Evolutionary conservation across 129 eudicot genomes (phyloP).

Genomic region (Centrapalus pauciflorus): DNA sequence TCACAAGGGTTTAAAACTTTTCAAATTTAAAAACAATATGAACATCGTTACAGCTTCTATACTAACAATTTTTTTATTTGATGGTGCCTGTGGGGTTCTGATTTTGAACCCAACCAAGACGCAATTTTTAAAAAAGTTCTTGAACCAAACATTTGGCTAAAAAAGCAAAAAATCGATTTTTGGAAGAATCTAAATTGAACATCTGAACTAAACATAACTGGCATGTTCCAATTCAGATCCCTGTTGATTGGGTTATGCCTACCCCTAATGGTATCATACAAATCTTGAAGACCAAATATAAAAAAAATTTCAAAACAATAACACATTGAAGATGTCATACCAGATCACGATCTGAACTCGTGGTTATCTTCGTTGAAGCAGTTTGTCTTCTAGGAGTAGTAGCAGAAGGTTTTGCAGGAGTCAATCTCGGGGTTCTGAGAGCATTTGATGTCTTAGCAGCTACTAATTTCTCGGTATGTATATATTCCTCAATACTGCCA

Average conservation of each 20-base stretch:
- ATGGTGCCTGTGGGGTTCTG: too few species aligned
- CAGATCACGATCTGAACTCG: constrained; percentile 53
- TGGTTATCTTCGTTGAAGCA: constrained; percentile 45
- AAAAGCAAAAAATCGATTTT: too few species aligned
- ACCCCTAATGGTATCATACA: background rate
- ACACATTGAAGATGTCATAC: too few species aligned
- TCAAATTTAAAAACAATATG: background rate
- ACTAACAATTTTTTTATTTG: too few species aligned
- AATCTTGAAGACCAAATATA: background rate
- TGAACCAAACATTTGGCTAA: too few species aligned
- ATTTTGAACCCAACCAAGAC: too few species aligned
- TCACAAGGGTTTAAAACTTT: background rate
- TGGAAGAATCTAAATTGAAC: too few species aligned
- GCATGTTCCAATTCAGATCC: too few species aligned
- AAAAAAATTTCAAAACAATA: too few species aligned
- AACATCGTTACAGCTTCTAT: background rate
- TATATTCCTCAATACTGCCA: constrained; percentile 51
- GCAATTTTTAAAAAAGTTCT: too few species aligned
- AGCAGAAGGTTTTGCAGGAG: constrained; percentile 36
- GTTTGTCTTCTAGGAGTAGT: constrained; percentile 49
- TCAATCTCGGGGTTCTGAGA: constrained; percentile 40
- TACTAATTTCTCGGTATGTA: constrained; percentile 36
- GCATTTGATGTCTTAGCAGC: constrained; percentile 42
- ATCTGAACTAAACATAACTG: too few species aligned
- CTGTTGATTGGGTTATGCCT: too few species aligned